Percentiles rank a stretch among this genome's conserved stretches.
Conservation (phyloP, 1,139 yeast genomes). For the Suhomyces wounanorum region DNA sequence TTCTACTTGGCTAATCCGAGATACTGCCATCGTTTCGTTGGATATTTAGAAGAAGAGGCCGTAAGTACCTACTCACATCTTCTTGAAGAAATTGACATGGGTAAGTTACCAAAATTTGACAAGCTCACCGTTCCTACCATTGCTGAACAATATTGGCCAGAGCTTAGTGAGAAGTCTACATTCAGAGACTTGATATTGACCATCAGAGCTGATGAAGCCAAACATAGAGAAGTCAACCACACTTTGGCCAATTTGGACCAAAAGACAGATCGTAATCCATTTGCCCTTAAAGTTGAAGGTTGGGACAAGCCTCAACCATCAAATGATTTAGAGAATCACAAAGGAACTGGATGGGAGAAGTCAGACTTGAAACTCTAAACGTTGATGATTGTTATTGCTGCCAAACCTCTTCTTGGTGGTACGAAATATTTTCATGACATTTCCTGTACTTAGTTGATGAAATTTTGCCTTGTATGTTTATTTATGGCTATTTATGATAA, state of each 20-base stretch:
- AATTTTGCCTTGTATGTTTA: no score
- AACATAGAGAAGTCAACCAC: slow-evolving; percentile 77
- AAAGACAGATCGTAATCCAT: slow-evolving; percentile 65
- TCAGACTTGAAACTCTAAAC: slow-evolving; percentile 36
- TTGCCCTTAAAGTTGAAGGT: slow-evolving; percentile 50
- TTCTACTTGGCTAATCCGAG: slow-evolving; percentile 61
- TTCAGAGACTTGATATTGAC: slow-evolving; percentile 62
- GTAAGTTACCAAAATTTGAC: slow-evolving; percentile 53
- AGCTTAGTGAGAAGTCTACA: slow-evolving; percentile 48
- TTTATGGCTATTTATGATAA: no score
- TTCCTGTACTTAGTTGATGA: no score
- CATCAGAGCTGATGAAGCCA: slow-evolving; percentile 67
- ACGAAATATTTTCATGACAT: no score
- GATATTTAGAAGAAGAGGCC: slow-evolving; percentile 79
- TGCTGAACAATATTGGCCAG: slow-evolving; percentile 65
- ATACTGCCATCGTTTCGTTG: slow-evolving; percentile 75
- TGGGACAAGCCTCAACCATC: slow-evolving; percentile 55
- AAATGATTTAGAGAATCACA: slow-evolving; percentile 48
- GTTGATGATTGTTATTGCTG: no score
- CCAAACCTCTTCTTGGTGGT: no score
- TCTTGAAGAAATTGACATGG: slow-evolving; percentile 55
- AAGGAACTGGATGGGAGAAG: slow-evolving; percentile 65
- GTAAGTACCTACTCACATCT: slow-evolving; percentile 68
- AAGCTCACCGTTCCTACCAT: slow-evolving; percentile 52
- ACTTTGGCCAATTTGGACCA: slow-evolving; percentile 67